Evolutionary conservation across 225 moss, liverwort and hornwort genomes (phyloP).

Genomic region (Pleurozium schreberi): DNA sequence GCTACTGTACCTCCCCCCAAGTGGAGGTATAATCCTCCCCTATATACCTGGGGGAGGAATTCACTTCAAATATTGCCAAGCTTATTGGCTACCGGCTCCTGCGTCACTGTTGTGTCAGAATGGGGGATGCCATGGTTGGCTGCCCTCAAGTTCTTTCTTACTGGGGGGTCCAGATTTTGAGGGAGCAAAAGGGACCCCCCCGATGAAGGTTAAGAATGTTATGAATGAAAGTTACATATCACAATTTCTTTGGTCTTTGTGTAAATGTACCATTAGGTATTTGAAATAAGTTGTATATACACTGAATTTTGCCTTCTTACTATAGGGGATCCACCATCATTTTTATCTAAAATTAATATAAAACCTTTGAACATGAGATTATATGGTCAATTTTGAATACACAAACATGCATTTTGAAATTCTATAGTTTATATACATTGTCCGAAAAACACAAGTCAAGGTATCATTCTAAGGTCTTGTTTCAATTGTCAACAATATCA

Average conservation of each 20-base stretch:
- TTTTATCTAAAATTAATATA: not conserved
- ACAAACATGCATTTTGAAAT: not conserved
- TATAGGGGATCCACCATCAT: rapidly evolving
- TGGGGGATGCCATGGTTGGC: too few species aligned
- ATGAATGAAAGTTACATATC: not conserved
- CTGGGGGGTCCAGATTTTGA: too few species aligned
- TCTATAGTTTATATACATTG: not conserved
- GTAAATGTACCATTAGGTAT: not conserved
- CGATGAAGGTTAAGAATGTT: too few species aligned
- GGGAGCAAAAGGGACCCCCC: too few species aligned
- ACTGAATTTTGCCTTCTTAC: not conserved
- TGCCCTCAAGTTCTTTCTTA: too few species aligned
- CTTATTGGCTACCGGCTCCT: too few species aligned
- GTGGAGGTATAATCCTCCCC: too few species aligned
- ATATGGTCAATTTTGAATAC: not conserved
- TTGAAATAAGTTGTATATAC: not conserved
- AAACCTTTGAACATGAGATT: rapidly evolving
- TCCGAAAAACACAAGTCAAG: not conserved
- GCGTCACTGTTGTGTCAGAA: too few species aligned
- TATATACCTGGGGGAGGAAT: too few species aligned
- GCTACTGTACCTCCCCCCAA: too few species aligned
- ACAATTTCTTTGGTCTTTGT: rapidly evolving
- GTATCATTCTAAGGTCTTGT: not conserved
- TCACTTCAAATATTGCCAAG: too few species aligned
- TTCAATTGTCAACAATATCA: not conserved